These are phyloP conservation scores for Chrysopogon serrulatus DNA, from an alignment of 176 grass and related monocot genomes.

Conservation along the genomic window DNA sequence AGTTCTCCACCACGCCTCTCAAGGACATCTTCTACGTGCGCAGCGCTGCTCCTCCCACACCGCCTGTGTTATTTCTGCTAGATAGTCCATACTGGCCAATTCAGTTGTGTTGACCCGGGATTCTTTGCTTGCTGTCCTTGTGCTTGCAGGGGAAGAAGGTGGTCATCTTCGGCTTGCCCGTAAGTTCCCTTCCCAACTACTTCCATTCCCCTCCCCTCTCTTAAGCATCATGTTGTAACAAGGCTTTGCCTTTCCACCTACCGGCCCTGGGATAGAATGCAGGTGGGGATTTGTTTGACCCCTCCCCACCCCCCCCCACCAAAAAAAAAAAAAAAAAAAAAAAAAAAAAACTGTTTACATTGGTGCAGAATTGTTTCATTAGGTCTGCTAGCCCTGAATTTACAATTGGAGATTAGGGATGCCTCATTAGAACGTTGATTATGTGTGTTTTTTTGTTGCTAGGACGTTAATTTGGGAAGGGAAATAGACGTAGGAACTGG, in stretches of 20 bases:
- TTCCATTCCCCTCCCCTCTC: too few species aligned
- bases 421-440: background rate
- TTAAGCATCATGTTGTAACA: too few species aligned
- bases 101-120: background rate
- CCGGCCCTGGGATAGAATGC: too few species aligned
- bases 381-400: background rate
- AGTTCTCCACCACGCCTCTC: conserved; percentile 85
- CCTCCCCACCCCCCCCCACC: too few species aligned
- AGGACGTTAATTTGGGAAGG: background rate
- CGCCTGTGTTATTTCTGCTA: background rate
- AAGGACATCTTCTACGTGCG: conserved; percentile 76
- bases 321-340: too few species aligned
- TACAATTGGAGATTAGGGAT: background rate
- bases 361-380: background rate
- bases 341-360: too few species aligned
- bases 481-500: background rate
- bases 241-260: too few species aligned
- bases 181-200: conserved; percentile 27
- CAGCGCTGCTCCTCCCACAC: background rate
- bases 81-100: background rate
- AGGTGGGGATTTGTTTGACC: too few species aligned
- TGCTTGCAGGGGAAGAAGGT: conserved; percentile 94
- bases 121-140: background rate
- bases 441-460: background rate
- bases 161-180: conserved; percentile 89